These are phyloP conservation scores for Ocimum tenuiflorum DNA, from an alignment of 257 asterid species.

Conservation along the genomic window DNA sequence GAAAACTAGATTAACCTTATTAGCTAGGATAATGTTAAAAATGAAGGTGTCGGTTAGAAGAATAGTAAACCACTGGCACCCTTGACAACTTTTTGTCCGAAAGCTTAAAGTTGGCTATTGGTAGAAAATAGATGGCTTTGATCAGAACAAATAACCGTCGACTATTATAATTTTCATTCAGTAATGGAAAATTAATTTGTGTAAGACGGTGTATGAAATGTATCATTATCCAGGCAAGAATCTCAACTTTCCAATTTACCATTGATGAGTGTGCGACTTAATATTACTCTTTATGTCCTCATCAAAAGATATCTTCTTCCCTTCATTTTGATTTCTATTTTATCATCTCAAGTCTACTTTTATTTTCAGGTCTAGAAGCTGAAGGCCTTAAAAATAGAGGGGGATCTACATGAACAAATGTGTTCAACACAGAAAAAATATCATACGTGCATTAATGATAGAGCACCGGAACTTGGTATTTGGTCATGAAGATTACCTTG, in stretches of 20 bases:
- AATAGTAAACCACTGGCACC: neutral
- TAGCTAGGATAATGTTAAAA: neutral
- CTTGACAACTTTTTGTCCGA: neutral
- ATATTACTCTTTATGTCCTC: neutral
- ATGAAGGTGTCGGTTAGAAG: neutral
- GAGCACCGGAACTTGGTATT: neutral
- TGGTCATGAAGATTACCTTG: conserved; percentile 27
- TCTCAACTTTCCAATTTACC: neutral
- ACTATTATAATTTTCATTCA: too few relatives aligned
- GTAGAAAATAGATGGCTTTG: neutral
- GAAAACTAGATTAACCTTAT: too few relatives aligned
- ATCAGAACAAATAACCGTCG: neutral
- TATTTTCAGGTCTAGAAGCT: neutral
- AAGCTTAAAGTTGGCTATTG: neutral
- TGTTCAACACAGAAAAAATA: neutral
- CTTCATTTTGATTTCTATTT: neutral
- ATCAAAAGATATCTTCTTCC: neutral
- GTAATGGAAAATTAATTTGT: too few relatives aligned
- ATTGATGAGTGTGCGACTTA: neutral
- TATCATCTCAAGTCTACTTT: neutral
- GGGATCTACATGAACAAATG: neutral
- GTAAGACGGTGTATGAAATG: neutral
- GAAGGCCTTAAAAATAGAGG: neutral
- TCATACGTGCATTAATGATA: neutral
- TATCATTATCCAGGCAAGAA: neutral